Evolutionary conservation across 345 rosid genomes (phyloP).

Genomic region (Moringa oleifera): DNA sequence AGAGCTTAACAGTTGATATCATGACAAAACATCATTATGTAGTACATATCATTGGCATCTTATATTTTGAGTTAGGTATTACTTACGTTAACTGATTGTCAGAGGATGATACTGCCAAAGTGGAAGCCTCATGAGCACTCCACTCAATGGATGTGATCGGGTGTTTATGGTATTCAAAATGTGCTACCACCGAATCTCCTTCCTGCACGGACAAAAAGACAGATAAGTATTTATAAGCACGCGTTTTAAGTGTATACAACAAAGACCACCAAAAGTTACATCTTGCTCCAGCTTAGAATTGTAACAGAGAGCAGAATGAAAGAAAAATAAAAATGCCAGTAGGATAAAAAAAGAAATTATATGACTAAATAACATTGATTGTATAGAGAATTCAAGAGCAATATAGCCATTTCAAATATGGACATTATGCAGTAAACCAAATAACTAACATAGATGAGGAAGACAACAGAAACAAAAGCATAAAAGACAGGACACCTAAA

Average conservation of each 20-base stretch:
- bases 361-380: no score
- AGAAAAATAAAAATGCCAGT: no score
- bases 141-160: slow-evolving; percentile 94
- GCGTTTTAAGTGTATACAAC: not conserved
- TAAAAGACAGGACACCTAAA: not conserved
- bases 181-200: slow-evolving; percentile 82
- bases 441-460: not conserved
- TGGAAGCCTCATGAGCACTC: slow-evolving; percentile 88
- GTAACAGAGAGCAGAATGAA: not conserved
- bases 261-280: not conserved
- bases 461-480: not conserved
- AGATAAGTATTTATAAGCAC: not conserved
- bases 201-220: slow-evolving; percentile 32
- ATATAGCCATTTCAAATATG: not conserved
- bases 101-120: slow-evolving; percentile 76
- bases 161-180: slow-evolving; percentile 76
- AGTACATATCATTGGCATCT: not conserved
- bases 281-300: not conserved
- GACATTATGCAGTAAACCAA: not conserved
- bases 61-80: not conserved
- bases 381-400: not conserved
- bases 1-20: no score
- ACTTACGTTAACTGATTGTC: slow-evolving; percentile 93
- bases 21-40: no score
- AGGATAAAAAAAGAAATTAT: no score